Evolutionary conservation across 1,139 yeast species (phyloP).

Genomic region (Blastobotrys petasosporus): DNA sequence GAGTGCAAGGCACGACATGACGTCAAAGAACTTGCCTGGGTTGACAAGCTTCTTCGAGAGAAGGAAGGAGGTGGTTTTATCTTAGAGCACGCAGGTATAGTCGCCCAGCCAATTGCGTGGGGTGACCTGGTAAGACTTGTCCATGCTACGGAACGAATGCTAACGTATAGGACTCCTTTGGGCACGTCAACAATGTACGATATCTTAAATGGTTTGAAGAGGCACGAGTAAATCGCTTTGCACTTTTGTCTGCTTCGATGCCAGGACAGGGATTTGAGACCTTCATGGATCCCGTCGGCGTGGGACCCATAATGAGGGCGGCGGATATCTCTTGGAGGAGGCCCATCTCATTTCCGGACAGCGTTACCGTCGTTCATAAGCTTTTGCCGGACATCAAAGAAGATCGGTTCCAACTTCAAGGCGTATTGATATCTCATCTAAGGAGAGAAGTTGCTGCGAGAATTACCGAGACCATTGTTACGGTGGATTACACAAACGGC

Average conservation of each 20-base stretch:
- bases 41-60: slow-evolving; percentile 22
- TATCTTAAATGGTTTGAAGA: slow-evolving; percentile 35
- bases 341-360: slow-evolving; percentile 32
- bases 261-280: slow-evolving; percentile 20
- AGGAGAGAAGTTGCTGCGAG: slow-evolving; percentile 34
- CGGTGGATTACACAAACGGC: slow-evolving; percentile 31
- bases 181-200: slow-evolving; percentile 33
- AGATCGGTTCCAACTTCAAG: slow-evolving; percentile 30
- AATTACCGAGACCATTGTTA: slow-evolving; percentile 31
- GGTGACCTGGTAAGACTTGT: slow-evolving; percentile 25
- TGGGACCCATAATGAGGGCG: slow-evolving; percentile 33
- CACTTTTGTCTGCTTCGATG: slow-evolving; percentile 12
- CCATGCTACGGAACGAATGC: not conserved
- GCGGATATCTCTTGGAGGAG: slow-evolving; percentile 31
- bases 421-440: slow-evolving; percentile 34
- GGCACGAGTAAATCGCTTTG: slow-evolving; percentile 31
- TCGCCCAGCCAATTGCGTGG: slow-evolving; percentile 29
- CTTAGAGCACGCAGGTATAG: slow-evolving; percentile 25
- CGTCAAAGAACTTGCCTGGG: slow-evolving; percentile 20
- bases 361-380: slow-evolving; percentile 31
- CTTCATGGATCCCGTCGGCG: slow-evolving; percentile 25
- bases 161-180: slow-evolving; percentile 25
- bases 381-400: slow-evolving; percentile 20
- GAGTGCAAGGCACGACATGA: not conserved
- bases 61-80: slow-evolving; percentile 30